A percentile compares a stretch with the other conserved stretches of the same genome.
Conservation (phyloP, 2,329 filamentous ascomycete species). For the Plenodomus biglobosus region DNA sequence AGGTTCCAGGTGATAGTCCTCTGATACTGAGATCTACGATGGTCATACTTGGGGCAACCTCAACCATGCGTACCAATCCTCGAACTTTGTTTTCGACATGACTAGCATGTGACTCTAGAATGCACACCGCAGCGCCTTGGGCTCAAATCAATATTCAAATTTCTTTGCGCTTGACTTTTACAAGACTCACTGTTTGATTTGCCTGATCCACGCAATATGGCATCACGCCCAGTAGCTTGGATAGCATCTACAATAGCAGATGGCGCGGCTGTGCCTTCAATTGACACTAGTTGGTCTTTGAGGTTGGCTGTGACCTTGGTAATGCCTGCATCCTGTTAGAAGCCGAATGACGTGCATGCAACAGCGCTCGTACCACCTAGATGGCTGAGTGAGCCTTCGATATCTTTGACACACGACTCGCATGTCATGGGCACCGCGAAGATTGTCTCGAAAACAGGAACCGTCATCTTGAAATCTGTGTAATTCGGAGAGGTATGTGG, state of each 20-base stretch:
- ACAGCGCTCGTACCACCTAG: constrained; percentile 59
- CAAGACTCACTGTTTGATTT: constrained; percentile 72
- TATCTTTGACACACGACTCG: constrained; percentile 81
- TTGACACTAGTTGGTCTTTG: constrained; percentile 76
- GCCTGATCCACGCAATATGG: constrained; percentile 88
- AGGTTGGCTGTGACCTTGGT: constrained; percentile 80
- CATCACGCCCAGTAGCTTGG: constrained; percentile 86
- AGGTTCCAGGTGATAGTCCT: constrained; percentile 77
- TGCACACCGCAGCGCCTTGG: constrained; percentile 82
- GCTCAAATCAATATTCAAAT: constrained; percentile 6
- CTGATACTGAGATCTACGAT: constrained; percentile 85
- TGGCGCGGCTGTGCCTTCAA: constrained; percentile 88
- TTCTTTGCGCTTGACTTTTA: constrained; percentile 4
- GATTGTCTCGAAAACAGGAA: constrained; percentile 66
- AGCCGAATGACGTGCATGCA: constrained; percentile 25
- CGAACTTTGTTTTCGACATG: constrained; percentile 68
- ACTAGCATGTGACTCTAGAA: constrained; percentile 79
- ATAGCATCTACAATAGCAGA: constrained; percentile 88
- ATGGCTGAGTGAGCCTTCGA: constrained; percentile 76
- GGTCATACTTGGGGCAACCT: constrained; percentile 76
- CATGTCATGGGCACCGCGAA: constrained; percentile 95
- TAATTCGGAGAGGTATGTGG: not conserved
- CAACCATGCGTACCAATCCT: constrained; percentile 90
- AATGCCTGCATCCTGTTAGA: constrained; percentile 61
- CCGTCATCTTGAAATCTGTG: constrained; percentile 26